These are phyloP conservation scores for Parsonsia alboflavescens DNA, from an alignment of 257 asterid genomes.

Conservation along the genomic window DNA sequence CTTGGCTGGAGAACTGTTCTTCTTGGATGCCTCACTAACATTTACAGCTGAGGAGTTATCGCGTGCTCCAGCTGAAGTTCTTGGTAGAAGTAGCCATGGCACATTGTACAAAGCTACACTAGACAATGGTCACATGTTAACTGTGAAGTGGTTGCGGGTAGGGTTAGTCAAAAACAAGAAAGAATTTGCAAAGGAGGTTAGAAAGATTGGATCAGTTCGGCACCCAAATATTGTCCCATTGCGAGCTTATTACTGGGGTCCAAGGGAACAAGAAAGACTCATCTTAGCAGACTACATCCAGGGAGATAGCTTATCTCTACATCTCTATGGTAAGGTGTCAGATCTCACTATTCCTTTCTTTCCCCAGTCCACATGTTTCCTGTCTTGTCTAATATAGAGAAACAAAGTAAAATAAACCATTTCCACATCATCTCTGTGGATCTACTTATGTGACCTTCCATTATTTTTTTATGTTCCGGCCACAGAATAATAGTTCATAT, in stretches of 20 bases:
- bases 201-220: slow-evolving; percentile 69
- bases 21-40: slow-evolving; percentile 58
- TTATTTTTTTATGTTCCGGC: not conserved
- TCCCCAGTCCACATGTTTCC: not conserved
- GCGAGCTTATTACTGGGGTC: slow-evolving; percentile 92
- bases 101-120: slow-evolving; percentile 83
- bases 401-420: not conserved
- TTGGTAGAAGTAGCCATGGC: slow-evolving; percentile 95
- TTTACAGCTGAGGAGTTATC: slow-evolving; percentile 89
- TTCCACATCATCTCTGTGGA: not conserved
- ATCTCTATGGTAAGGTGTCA: slow-evolving; percentile 74
- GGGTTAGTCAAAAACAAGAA: slow-evolving; percentile 86
- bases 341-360: not conserved
- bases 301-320: slow-evolving; percentile 89
- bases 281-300: slow-evolving; percentile 68
- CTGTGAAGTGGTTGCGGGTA: slow-evolving; percentile 92
- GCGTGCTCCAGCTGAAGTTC: slow-evolving; percentile 95
- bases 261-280: slow-evolving; percentile 87
- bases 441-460: not conserved
- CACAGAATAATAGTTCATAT: not conserved
- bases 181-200: slow-evolving; percentile 83
- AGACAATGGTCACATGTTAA: slow-evolving; percentile 71
- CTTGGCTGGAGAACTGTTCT: slow-evolving; percentile 78
- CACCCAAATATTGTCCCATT: slow-evolving; percentile 57
- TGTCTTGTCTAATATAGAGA: not conserved